These are phyloP conservation scores for Rhizoclosmatium sp. DNA, from an alignment of 192 early-diverging fungal genomes.

Conservation along the genomic window DNA sequence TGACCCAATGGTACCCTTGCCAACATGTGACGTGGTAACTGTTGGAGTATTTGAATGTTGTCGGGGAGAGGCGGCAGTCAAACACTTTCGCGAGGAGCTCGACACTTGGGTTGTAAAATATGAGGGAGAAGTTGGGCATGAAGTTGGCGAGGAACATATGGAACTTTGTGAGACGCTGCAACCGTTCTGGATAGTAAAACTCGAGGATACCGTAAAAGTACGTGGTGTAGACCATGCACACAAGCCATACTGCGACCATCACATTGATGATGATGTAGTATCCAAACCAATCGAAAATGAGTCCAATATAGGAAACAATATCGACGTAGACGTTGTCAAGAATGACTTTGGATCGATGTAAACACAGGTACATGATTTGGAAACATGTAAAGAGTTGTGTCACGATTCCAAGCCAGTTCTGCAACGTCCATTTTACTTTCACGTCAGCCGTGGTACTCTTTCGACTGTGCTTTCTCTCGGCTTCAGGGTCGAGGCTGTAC, in stretches of 20 bases:
- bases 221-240: constrained; percentile 18
- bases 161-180: constrained; percentile 2
- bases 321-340: constrained; percentile 10
- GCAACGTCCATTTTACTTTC: constrained; percentile 31
- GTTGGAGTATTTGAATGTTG: constrained; percentile 5
- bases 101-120: constrained; percentile 20
- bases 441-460: neutral
- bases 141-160: constrained; percentile 3
- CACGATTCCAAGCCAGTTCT: constrained; percentile 22
- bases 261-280: constrained; percentile 14
- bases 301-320: constrained; percentile 20
- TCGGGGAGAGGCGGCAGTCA: constrained; percentile 12
- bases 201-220: constrained; percentile 12
- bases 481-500: neutral
- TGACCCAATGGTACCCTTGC: constrained; percentile 13
- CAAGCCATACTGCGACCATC: constrained; percentile 16
- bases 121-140: constrained; percentile 25
- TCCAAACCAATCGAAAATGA: constrained; percentile 31
- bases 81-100: constrained; percentile 24
- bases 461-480: neutral
- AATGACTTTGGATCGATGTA: constrained; percentile 18
- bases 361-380: constrained; percentile 17
- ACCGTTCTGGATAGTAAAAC: constrained; percentile 1
- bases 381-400: constrained; percentile 22
- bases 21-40: constrained; percentile 6